Percentiles rank a stretch among this genome's conserved stretches.
These are phyloP conservation scores for Suillus variegatus DNA, from an alignment of 768 basidiomycete genomes.

Conservation along the genomic window DNA sequence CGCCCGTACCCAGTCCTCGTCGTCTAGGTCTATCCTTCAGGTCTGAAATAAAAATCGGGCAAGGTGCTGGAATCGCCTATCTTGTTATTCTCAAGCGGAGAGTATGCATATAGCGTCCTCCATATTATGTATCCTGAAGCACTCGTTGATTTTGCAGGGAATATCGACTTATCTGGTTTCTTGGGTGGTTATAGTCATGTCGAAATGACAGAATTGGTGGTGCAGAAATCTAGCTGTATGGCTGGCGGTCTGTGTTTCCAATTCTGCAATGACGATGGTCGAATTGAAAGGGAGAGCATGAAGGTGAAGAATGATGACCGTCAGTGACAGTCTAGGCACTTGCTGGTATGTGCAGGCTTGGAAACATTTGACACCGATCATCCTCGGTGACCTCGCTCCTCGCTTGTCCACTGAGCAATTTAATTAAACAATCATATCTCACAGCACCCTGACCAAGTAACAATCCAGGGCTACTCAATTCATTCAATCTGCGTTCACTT, in stretches of 20 bases:
- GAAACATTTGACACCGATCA: not conserved
- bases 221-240: not conserved
- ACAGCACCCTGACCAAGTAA: not conserved
- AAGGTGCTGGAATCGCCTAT: conserved; percentile 50
- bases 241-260: not conserved
- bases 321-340: not conserved
- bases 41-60: conserved; percentile 47
- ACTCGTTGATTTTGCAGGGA: conserved; percentile 49
- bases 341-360: not conserved
- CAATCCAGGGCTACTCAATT: too few species aligned
- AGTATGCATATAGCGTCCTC: conserved; percentile 53
- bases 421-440: not conserved
- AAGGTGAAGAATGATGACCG: not conserved
- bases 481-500: too few species aligned
- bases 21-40: conserved; percentile 53
- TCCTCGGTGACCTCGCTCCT: not conserved
- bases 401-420: not conserved
- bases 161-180: conserved; percentile 13
- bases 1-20: conserved; percentile 46
- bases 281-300: not conserved
- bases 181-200: not conserved
- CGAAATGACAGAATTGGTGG: not conserved
- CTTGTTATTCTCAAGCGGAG: conserved; percentile 42
- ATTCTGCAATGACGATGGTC: not conserved
- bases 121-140: conserved; percentile 56